A percentile compares a stretch with the other conserved stretches of the same genome.
These are phyloP conservation scores for Elsinoe ampelina DNA, from an alignment of 2,329 filamentous ascomycete species.

Conservation along the genomic window DNA sequence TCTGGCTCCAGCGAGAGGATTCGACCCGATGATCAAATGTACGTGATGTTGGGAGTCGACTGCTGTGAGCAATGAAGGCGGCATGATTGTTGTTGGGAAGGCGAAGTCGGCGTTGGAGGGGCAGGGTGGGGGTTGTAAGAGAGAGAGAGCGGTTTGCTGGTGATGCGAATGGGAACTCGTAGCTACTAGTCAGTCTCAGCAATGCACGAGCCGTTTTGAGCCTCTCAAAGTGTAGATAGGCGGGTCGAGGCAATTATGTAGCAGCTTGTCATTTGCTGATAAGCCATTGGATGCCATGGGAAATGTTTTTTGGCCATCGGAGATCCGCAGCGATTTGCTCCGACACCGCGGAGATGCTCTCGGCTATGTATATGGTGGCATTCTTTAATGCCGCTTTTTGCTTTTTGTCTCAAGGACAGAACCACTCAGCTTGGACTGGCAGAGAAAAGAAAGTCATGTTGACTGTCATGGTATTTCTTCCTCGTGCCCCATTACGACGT, in stretches of 20 bases:
- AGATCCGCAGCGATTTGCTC: conserved; percentile 6
- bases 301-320: conserved; percentile 5
- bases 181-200: too few relatives aligned
- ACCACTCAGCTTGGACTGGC: too few relatives aligned
- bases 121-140: background rate
- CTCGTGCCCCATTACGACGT: conserved; percentile 65
- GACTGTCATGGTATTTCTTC: conserved; percentile 21
- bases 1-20: conserved; percentile 75
- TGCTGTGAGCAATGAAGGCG: conserved; percentile 58
- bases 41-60: conserved; percentile 60
- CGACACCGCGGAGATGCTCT: conserved; percentile 9
- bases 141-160: background rate
- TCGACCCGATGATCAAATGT: conserved; percentile 79
- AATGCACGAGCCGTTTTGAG: background rate
- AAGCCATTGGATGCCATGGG: background rate
- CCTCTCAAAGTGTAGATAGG: background rate
- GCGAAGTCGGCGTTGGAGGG: background rate
- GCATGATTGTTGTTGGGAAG: conserved; percentile 25
- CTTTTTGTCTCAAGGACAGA: too few relatives aligned
- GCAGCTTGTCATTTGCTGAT: background rate
- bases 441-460: too few relatives aligned
- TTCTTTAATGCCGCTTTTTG: background rate
- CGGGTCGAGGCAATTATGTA: background rate
- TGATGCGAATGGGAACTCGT: too few relatives aligned
- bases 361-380: too few relatives aligned